Evolutionary conservation across 331 rosid genomes (phyloP), one percentile per base, ranked within the genome.

Genomic region (Pyracantha coccinea): DNA sequence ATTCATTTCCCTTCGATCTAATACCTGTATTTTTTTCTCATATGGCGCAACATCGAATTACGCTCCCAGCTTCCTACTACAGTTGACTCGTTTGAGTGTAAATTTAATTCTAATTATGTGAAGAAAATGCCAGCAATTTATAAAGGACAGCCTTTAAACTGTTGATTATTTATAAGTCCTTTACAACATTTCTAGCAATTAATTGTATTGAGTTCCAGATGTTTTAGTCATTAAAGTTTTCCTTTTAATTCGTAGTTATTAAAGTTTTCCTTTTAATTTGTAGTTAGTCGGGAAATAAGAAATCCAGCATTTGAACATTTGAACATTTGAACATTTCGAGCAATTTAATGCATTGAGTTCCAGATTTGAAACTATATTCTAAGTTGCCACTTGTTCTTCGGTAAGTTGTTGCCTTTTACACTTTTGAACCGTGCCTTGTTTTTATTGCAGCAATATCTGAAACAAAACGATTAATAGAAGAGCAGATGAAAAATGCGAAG

Each of bases 391-490:
- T 63, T 63, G 20, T 54, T 31, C 28, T 63, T 19, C 68, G 7
- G 24, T 63, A 17, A 29, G 6, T 72, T 38, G 44, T 38, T 44
- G 31, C 38, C 19, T 29, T 35, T 63, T 10, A 23, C 20, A 64
- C 55, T 52, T 23, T 19, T 71, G 63, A 29, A 47, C 41, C 10
- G 8, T 61, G 13, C 2, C 27, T 58, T 25, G 3, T 59, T 72
- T 23, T 8, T 58, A 19, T 75, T 70, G 81, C 81, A 94, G 99
- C 83, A 64, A 88, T 81, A 88, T 83, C 90, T 59, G 88, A 82
- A 74, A 79, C 78, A 55, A 73, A 52, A 29, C 75, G 67, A 75
- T 70, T 86, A 69, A 80, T 76, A 44, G 89, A 81, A 70, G 97
- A 87, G 23, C 66, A 75, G 65, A 88, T 90, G 89, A 45, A 54